These are phyloP conservation scores for Paspalum vaginatum DNA, from an alignment of 176 grass and related monocot genomes.

Conservation along the genomic window DNA sequence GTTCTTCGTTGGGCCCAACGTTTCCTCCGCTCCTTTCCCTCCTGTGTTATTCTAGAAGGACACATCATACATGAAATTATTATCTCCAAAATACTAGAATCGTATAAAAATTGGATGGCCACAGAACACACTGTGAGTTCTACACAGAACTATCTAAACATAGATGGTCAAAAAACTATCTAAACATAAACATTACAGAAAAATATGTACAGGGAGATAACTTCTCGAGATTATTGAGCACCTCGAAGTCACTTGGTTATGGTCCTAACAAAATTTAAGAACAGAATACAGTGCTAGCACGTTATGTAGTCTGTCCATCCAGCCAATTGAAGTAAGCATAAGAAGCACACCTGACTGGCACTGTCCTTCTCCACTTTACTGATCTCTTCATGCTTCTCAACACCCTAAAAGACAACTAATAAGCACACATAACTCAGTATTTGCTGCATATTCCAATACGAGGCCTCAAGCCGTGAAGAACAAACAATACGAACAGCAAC, in stretches of 20 bases:
- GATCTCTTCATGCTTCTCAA: constrained; percentile 56
- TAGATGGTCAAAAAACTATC: not conserved
- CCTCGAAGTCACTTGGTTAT: not conserved
- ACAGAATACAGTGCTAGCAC: not conserved
- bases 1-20: constrained; percentile 53
- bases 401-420: constrained; percentile 40
- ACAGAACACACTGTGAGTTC: not conserved
- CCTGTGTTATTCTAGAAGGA: constrained; percentile 29
- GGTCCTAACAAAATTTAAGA: not conserved
- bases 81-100: constrained; percentile 7
- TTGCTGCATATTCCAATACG: not conserved
- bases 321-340: not conserved
- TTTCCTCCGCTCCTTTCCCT: constrained; percentile 52
- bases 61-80: constrained; percentile 19
- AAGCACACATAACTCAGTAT: not conserved
- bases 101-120: not conserved
- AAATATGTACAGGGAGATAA: not conserved
- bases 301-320: not conserved
- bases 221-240: not conserved
- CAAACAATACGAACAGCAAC: not conserved
- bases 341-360: constrained; percentile 42
- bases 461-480: not conserved
- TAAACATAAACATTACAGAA: not conserved
- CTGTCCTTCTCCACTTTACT: constrained; percentile 56
- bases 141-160: not conserved